These are phyloP conservation scores for Fusarium xylarioides DNA, from an alignment of 2,329 filamentous ascomycete species.

Conservation along the genomic window DNA sequence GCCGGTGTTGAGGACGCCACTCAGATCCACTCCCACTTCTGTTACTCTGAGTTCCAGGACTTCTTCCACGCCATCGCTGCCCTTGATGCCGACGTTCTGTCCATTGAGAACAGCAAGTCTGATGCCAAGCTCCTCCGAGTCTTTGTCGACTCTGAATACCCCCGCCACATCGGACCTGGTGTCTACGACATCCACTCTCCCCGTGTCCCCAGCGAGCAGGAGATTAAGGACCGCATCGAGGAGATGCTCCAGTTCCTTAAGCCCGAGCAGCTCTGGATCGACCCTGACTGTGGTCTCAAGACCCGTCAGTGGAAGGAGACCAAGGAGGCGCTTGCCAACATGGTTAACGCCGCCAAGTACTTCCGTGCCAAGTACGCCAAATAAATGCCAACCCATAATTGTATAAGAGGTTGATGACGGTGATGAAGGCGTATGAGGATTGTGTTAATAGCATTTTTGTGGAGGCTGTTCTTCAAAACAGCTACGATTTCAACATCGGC, in stretches of 20 bases:
- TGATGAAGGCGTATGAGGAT: conserved; percentile 35
- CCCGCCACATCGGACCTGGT: conserved; percentile 97
- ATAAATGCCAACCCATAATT: conserved; percentile 50
- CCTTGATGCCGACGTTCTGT: conserved; percentile 96
- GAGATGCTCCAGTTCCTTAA: conserved; percentile 99
- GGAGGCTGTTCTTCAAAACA: conserved; percentile 50
- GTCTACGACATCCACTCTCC: conserved; percentile 99
- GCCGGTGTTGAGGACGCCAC: conserved; percentile 93
- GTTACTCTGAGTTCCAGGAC: conserved; percentile 99
- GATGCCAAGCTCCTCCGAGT: conserved; percentile 99
- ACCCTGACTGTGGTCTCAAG: conserved; percentile 99
- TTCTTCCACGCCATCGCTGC: conserved; percentile 99
- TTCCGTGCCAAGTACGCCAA: conserved; percentile 88
- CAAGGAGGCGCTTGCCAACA: conserved; percentile 93
- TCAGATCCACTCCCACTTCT: conserved; percentile 99
- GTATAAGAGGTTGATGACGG: conserved; percentile 25
- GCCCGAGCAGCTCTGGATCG: conserved; percentile 99
- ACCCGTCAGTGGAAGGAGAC: conserved; percentile 99
- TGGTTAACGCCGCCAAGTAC: conserved; percentile 98
- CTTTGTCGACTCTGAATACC: conserved; percentile 97
- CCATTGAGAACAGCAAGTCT: conserved; percentile 99
- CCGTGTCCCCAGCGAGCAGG: conserved; percentile 94
- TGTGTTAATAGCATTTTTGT: conserved; percentile 47
- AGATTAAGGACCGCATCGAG: conserved; percentile 96
- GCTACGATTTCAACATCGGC: conserved; percentile 69